phyloP scores from a whole-genome alignment of 208 protist species.

The Leishmania lainsoni region DNA sequence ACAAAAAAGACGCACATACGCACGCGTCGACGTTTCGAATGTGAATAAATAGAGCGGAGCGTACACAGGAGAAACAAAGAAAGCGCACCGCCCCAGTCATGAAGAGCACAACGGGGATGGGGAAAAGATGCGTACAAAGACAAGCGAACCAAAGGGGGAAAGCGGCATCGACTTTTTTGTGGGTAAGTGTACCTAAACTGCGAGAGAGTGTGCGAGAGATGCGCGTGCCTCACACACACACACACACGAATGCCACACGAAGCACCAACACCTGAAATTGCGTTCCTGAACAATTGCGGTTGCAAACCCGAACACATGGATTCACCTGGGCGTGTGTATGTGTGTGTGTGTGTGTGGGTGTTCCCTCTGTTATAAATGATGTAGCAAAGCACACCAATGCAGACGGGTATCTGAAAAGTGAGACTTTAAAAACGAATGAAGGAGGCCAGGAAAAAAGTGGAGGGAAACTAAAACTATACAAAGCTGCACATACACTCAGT shows the following conservation, averaged over 20 bases:
- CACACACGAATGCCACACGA: too few relatives aligned
- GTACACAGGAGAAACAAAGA: conserved; percentile 2
- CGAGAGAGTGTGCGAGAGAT: neutral
- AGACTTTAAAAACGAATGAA: neutral
- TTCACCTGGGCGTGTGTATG: neutral
- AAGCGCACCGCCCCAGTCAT: neutral
- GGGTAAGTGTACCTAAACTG: too few relatives aligned
- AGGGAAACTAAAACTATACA: neutral
- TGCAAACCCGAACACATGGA: too few relatives aligned
- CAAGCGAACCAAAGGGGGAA: neutral
- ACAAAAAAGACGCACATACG: neutral
- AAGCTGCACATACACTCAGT: neutral
- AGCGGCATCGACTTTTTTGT: too few relatives aligned
- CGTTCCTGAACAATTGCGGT: too few relatives aligned
- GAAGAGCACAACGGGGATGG: neutral
- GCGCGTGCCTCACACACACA: neutral
- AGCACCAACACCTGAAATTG: too few relatives aligned
- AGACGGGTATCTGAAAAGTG: neutral
- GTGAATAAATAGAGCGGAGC: neutral
- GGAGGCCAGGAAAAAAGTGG: neutral
- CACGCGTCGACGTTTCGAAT: too few relatives aligned
- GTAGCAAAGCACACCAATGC: too few relatives aligned
- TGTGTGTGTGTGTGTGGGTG: neutral
- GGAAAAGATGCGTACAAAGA: conserved; percentile 4
- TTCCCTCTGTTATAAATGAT: too few relatives aligned